Evolutionary conservation across 306 rosid genomes (phyloP), one percentile per base, ranked within the genome.

Genomic region (Dalbergia oliveri): DNA sequence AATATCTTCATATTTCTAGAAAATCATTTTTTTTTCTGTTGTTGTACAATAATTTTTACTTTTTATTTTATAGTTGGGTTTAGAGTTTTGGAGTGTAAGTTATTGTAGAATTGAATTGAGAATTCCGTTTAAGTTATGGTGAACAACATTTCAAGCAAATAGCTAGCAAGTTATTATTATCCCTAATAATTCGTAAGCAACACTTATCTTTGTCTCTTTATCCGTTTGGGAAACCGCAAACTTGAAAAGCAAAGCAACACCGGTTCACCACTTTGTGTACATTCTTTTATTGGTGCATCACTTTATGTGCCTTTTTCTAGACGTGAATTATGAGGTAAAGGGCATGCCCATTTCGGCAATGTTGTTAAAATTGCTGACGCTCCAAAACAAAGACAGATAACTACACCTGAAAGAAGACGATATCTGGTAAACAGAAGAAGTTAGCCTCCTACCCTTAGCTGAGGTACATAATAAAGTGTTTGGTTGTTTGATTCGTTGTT

Each of bases 301-400:
- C 21, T 63, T 34, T 64, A 34, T 64, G 69, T 3, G 3, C 23
- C 8, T 66, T 49, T 69, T 14, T 49, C 12, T 45, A 10, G 59
- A 23, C 3, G 19, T 69, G 13, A 34, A 69, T 19, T 5, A 11
- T 47, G 33, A 16, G 60, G 19, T 6, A 8, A 47, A 14, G 10
- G 6, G 13, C 43, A 26, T 47, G 7, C 74, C 44, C 26, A 13
- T 23, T 47, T 69, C 43, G 9, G 56, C 43, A 69, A 49, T 26
- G 60, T 47, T 12, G 60, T 31, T 44, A 11, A 33, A 15, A 19
- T 16, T 44, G 73, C 58, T 68, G 73, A 43, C 13, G 53, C 35
- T 45, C 3, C 58, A 45, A 45, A 47, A 69, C 59, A 69, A 47
- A 5, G 73, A 69, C 57, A 13, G 11, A 12, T 45, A 68, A 68